Base-by-base conservation (phyloP, 2,329 filamentous ascomycete genomes). In the Penicillium rolfsii region DNA sequence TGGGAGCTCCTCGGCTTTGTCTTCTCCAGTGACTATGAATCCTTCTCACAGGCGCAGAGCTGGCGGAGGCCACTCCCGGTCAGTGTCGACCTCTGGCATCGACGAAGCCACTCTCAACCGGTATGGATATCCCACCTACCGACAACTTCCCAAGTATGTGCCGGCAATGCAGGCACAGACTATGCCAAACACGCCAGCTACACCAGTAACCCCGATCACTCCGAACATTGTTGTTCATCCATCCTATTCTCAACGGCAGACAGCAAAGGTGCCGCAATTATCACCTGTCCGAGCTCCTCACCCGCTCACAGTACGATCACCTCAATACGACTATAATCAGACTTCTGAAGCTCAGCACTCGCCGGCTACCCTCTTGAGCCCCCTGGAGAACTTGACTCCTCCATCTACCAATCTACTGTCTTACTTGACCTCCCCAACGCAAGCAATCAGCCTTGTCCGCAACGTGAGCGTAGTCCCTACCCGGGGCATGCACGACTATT, bases 111-210 rank as follows among this genome's bases (percentile, higher is more conserved):
- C 85, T 38, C 79, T 91, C 58, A 87, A 84, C 69, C 88, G 87
- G 67, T 94, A 88, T 77, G 89, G 89, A 62, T 96, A 91, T 79
- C 89, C 92, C n/a, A 91, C 90, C 50, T 96, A 95, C 78, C 89
- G 89, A 60, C 88, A 90, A 70, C 83, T 92, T 75, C 89, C 90
- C 35, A 80, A 78, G 66, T 86, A 85, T 66, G 75, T 82, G 57
- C 78, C 82, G 61, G 73, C 81, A 59, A 64, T 76, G 54, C 77
- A 81, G 59, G 63, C 75, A 16, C 77, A 81, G 55, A 71, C 72
- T n/a, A 74, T 76, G n/a, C 73, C 77, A 38, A 74, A 75, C 19
- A 74, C 73, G 26, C 73, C 78, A 12, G 71, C 73, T 28, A 78
- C 74, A 4, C 70, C 80, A 70, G 71, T 76, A 35, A 79, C 71